Base-by-base conservation (phyloP, 192 early-diverging fungal species). In the Backusella macrospora region DNA sequence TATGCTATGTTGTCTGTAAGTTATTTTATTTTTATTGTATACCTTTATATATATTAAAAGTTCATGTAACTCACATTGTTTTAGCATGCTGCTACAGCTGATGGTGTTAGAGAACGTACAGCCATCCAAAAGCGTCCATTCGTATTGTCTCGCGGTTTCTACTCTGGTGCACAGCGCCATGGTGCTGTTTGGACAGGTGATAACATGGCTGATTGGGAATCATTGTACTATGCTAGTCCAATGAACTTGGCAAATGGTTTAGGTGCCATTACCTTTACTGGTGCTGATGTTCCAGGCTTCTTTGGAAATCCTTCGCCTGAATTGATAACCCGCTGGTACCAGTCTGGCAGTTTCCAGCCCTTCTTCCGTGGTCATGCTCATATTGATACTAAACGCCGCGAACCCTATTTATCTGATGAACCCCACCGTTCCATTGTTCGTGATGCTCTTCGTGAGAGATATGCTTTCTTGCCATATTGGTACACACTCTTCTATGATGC, bases 181-280 rank as follows among this genome's bases (percentile, higher is more conserved):
- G 96, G 98, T 43, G 91, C 98, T 4, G 91, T 98, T 55, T 99
- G 98, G 98, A 99, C 98, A 3, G 98, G 98, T 45, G 98, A 99
- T 80, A 99, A 98, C 77, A 80, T 89, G 6, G 96, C 95, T 8
- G 81, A 83, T 34, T 99, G 98, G 98, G 88, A 90, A 55, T 92
- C 97, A 59, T 75, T 99, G 59, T 87, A 81, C 29, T 86, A 87
- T 6, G 90, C 95, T 12, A 86, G 92, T 6, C 95, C 97, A 5
- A 98, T 98, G 97, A 77, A 97, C 15, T 79, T 99, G 48, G 87
- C 93, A 52, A 92, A 97, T 78, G 90, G 94, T 71, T 62, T 96
- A 37, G 86, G 92, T 34, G 98, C 97, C n/a, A 81, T 99, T 45
- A 84, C 93, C 6, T 99, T 99, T 81, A 81, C 83, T 34, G 98